Evolutionary conservation across 2,329 filamentous ascomycete species (phyloP), one percentile per base, ranked within the genome.

Genomic region (Diplodia intermedia): DNA sequence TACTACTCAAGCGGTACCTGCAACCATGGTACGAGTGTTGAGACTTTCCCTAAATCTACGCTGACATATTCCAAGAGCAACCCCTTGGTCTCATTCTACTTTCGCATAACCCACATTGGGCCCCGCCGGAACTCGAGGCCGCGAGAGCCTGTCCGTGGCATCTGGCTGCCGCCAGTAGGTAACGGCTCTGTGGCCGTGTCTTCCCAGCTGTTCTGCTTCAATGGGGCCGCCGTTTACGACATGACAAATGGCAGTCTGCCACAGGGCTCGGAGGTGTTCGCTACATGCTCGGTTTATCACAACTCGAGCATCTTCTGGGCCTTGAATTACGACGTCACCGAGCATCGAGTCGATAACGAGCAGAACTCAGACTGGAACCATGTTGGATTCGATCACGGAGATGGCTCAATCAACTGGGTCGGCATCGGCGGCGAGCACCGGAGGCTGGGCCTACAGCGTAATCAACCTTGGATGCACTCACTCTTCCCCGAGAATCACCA

Each of bases 401-500:
- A 55, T 36, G 18, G 33, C 49, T 31, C 23, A 5, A 49, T 38
- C 8, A 62, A 38, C n/a, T 57, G 50, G 43, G 66, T 63, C 4
- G 50, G 50, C n/a, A 31, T 68, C 15, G 66, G 23, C 2, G 66
- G 56, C 14, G 33, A 63, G 26, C 33, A 63, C 6, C 23, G 56
- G 15, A 29, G 57, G 15, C 56, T 68, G 5, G 49, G 49, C 15
- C 6, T 11, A 11, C 66, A 68, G 31, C 36, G 43, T 1, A 9
- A 36, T 1, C 65, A 61, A 5, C 33, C 36, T 9, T 68, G 66
- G 66, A 31, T 38, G 14, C 56, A 31, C 11, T 36, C 60, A 33
- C 57, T 68, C 7, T 55, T 68, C 26, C 56, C 56, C 1, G 66
- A 68, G 14, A 68, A 63, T 47, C 56, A 63, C 29, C 66, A 63